Conservation (phyloP, 2,329 filamentous ascomycete species). For the Aureobasidium leucospermi region DNA sequence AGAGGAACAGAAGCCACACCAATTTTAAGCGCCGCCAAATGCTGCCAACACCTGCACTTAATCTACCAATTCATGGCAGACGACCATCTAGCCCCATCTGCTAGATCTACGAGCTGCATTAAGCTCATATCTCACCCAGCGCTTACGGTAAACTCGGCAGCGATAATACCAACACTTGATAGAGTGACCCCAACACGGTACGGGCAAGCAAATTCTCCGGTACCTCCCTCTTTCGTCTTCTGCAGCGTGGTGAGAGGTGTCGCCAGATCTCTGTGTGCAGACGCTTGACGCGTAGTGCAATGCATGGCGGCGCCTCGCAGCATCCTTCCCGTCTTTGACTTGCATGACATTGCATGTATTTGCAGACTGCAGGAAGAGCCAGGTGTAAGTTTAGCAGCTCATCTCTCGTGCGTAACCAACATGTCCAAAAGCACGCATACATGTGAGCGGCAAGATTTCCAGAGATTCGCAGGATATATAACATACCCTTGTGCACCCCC, state of each 20-base stretch:
- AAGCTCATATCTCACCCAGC: not conserved
- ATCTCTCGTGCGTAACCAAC: not conserved
- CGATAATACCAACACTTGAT: not conserved
- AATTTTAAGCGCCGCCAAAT: constrained; percentile 1
- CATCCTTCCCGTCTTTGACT: not conserved
- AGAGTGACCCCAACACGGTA: not conserved
- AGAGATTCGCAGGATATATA: not conserved
- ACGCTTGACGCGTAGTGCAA: constrained; percentile 1
- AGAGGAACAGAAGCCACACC: not conserved
- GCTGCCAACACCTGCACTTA: constrained; percentile 1
- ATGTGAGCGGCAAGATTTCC: not conserved
- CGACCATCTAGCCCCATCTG: constrained; percentile 1
- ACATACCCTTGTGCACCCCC: not conserved
- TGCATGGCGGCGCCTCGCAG: constrained; percentile 9
- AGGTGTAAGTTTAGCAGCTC: not conserved
- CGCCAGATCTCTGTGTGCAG: not conserved
- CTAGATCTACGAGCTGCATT: not conserved
- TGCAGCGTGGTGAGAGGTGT: not conserved
- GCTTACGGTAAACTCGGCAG: not conserved
- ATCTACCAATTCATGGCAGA: not conserved
- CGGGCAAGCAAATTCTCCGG: not conserved
- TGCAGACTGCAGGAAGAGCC: not conserved
- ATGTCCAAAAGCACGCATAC: not conserved
- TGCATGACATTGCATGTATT: constrained; percentile 11
- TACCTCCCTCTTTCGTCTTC: no score